Base-by-base conservation (phyloP, 148 eudicot species). In the Diospyros kaki region DNA sequence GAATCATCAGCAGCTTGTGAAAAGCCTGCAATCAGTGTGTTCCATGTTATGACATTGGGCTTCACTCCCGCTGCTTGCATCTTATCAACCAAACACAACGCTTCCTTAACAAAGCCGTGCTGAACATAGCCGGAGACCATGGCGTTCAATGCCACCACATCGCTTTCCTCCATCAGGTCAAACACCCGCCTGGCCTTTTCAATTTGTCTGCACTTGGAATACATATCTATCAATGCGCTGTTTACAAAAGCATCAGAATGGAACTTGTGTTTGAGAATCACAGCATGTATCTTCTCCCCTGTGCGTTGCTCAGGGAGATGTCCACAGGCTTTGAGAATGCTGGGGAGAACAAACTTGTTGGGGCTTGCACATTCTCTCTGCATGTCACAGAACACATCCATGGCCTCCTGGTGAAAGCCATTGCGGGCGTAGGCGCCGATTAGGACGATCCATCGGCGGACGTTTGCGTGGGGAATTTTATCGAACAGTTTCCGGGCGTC, bases 211-310 rank as follows among this genome's bases (percentile, higher is more conserved):
- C 95, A 94, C 80, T 81, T 91, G 0, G 93, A 86, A 82, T 94
- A 94, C 98, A 88, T 91, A 79, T 90, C 97, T 44, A 94, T 77
- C 71, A 94, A 79, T 42, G 91, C 87, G 82, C 95, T 84, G 67
- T 55, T 69, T 64, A 94, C 89, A 79, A 79, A 89, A 9, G 83
- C 84, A 78, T 89, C 93, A 42, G 45, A 54, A 54, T 79, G 89
- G 71, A 83, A 87, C 6, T 55, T 66, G 52, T 72, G 63, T 48
- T 84, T 87, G 66, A 89, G 70, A 64, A 82, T 46, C 50, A 75
- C 58, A 13, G 79, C 71, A 42, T 89, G 90, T 54, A 91, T 58
- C 66, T 75, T 78, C 83, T 86, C 81, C 10, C 98, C 93, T 0
- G 68, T 79, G 52, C 61, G 73, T 59, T 50, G 64, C 74, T 88